These are phyloP conservation scores for Syncephalastrum sp. DNA, from an alignment of 371 early-diverging fungal species.

Conservation along the genomic window DNA sequence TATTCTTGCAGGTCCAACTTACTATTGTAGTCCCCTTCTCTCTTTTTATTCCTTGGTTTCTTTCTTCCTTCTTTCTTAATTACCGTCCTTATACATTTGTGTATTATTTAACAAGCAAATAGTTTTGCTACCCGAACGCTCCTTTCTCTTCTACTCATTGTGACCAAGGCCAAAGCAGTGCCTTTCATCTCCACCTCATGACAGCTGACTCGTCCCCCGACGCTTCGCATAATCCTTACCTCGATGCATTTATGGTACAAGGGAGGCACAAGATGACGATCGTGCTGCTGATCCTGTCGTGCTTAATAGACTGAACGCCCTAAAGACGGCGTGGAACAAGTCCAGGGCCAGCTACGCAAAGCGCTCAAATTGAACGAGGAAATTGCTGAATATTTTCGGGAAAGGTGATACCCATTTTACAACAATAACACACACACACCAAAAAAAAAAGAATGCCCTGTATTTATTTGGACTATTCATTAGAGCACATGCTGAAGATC, in stretches of 20 bases:
- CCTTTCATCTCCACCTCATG: too few relatives aligned
- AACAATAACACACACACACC: background rate
- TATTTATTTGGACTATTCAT: background rate
- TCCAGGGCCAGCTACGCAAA: slow-evolving; percentile 48
- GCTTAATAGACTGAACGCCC: slow-evolving; percentile 49
- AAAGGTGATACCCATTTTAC: slow-evolving; percentile 32
- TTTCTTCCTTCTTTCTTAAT: too few relatives aligned
- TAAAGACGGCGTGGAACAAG: slow-evolving; percentile 48
- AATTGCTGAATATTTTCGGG: slow-evolving; percentile 59
- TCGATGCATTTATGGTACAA: slow-evolving; percentile 12
- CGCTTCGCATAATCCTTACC: slow-evolving; percentile 2
- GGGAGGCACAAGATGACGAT: background rate
- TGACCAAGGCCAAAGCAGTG: too few relatives aligned
- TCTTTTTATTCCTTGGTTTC: too few relatives aligned
- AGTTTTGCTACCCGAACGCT: too few relatives aligned
- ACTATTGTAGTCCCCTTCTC: too few relatives aligned
- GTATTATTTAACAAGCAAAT: too few relatives aligned
- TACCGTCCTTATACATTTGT: too few relatives aligned
- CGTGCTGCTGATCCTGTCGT: background rate
- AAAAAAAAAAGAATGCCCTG: background rate
- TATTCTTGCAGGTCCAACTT: too few relatives aligned
- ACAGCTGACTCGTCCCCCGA: too few relatives aligned
- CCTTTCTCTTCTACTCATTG: too few relatives aligned
- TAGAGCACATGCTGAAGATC: slow-evolving; percentile 53
- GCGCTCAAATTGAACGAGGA: slow-evolving; percentile 54